Evolutionary conservation across 169 alveolate genomes (phyloP).

Genomic region (Plasmodium sp.): DNA sequence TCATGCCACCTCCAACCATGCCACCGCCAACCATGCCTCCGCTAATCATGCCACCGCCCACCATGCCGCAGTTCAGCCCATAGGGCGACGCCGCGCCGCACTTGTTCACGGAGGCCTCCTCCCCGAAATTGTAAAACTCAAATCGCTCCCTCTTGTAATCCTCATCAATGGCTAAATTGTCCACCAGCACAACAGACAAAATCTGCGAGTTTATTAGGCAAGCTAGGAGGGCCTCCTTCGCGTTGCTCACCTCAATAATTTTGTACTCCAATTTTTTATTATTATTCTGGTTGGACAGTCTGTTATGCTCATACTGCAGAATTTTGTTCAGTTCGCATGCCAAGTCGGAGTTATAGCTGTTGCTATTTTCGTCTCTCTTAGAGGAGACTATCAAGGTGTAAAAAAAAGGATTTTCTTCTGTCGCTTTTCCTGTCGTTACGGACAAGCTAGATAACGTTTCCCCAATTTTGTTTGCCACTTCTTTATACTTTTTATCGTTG

Average conservation of each 20-base stretch:
- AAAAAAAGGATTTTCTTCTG: conserved; percentile 68
- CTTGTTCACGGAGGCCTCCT: background rate
- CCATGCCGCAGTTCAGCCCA: background rate
- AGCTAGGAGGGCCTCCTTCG: conserved; percentile 77
- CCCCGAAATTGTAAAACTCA: background rate
- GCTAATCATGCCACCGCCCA: background rate
- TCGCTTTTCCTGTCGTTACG: conserved; percentile 51
- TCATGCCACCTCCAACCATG: no score
- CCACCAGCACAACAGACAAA: conserved; percentile 78
- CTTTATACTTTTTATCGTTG: conserved; percentile 73
- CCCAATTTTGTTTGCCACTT: conserved; percentile 47
- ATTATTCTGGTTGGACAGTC: conserved; percentile 68
- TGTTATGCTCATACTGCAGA: conserved; percentile 64
- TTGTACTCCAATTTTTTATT: conserved; percentile 72
- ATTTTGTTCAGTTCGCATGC: conserved; percentile 62
- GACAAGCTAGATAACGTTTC: conserved; percentile 65
- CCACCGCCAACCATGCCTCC: background rate
- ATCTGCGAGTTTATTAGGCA: conserved; percentile 78
- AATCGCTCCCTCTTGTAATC: background rate
- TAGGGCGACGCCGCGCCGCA: background rate
- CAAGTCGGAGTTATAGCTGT: conserved; percentile 49
- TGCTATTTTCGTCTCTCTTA: conserved; percentile 41
- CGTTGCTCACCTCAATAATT: conserved; percentile 79
- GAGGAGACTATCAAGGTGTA: conserved; percentile 63
- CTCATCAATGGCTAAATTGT: conserved; percentile 76